A percentile compares a stretch with the other conserved stretches of the same genome.
Conservation (phyloP, 768 basidiomycete genomes). For the Auriscalpium orientale region DNA sequence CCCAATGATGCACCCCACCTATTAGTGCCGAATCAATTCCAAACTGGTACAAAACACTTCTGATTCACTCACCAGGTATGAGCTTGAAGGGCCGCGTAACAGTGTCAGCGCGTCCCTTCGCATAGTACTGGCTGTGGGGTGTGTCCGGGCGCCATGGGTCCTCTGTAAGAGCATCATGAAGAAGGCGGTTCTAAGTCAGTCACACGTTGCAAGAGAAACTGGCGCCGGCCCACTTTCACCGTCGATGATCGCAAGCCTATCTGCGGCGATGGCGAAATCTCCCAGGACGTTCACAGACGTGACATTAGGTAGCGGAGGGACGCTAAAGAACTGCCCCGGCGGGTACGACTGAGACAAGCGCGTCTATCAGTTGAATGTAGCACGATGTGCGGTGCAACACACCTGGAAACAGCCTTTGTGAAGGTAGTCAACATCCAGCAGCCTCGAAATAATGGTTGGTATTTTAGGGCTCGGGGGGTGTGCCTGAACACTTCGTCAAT, state of each 20-base stretch:
- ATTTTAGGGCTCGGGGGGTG: conserved; percentile 60
- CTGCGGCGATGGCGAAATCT: conserved; percentile 71
- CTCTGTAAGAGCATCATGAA: conserved; percentile 31
- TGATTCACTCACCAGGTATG: conserved; percentile 56
- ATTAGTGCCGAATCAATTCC: not conserved
- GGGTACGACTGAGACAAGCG: conserved; percentile 52
- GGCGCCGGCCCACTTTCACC: conserved; percentile 51
- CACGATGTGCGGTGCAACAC: conserved; percentile 12
- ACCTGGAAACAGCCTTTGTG: conserved; percentile 63
- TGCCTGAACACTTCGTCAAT: conserved; percentile 35
- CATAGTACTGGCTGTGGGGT: conserved; percentile 66
- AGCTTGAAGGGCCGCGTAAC: conserved; percentile 73
- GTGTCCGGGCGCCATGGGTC: conserved; percentile 90
- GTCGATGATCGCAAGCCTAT: conserved; percentile 82
- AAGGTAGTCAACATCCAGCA: conserved; percentile 63
- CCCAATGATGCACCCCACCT: conserved; percentile 71
- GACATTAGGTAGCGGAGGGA: conserved; percentile 72
- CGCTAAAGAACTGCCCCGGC: conserved; percentile 64
- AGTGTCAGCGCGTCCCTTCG: conserved; percentile 64
- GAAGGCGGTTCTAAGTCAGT: too few species aligned
- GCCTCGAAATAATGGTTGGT: conserved; percentile 73
- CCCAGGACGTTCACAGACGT: conserved; percentile 77
- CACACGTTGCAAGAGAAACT: not conserved
- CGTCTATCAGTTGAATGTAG: not conserved
- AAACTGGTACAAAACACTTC: conserved; percentile 3